phyloP scores from a whole-genome alignment of 164 flowering plant genomes.

The Magnolia changhungtana region DNA sequence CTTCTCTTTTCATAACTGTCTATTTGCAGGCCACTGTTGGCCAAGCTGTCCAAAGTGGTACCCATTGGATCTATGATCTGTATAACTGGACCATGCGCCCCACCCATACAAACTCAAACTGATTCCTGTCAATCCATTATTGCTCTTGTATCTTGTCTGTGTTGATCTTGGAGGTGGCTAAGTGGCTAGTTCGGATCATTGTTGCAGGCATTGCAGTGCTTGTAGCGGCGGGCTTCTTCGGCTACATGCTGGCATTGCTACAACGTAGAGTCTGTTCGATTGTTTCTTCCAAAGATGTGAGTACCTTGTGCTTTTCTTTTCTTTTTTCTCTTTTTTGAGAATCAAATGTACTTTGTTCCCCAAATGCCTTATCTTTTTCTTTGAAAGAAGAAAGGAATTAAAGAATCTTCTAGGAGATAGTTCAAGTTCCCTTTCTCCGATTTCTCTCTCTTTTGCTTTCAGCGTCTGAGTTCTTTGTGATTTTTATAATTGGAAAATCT shows the following conservation, averaged over 20 bases:
- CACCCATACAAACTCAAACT: too few relatives aligned
- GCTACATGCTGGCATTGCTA: constrained; percentile 89
- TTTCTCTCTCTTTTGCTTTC: not conserved
- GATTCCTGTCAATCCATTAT: too few relatives aligned
- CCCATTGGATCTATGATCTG: too few relatives aligned
- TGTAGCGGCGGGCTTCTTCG: constrained; percentile 80
- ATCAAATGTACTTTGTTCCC: not conserved
- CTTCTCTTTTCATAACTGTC: too few relatives aligned
- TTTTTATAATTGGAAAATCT: not conserved
- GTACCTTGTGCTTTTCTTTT: not conserved
- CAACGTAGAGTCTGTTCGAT: constrained; percentile 70
- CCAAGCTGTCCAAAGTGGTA: not conserved
- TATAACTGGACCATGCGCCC: too few relatives aligned
- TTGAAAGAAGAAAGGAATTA: not conserved
- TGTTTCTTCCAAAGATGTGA: constrained; percentile 44
- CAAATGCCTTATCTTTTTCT: not conserved
- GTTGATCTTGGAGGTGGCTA: not conserved
- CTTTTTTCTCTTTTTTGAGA: not conserved
- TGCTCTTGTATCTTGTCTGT: too few relatives aligned
- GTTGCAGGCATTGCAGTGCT: constrained; percentile 82
- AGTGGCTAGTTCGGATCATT: not conserved
- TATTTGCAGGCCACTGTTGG: not conserved
- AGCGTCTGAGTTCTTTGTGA: not conserved
- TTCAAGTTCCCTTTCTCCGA: not conserved
- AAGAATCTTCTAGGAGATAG: not conserved